These are phyloP conservation scores for Onygena corvina DNA, from an alignment of 2,329 filamentous ascomycete species.

Conservation along the genomic window DNA sequence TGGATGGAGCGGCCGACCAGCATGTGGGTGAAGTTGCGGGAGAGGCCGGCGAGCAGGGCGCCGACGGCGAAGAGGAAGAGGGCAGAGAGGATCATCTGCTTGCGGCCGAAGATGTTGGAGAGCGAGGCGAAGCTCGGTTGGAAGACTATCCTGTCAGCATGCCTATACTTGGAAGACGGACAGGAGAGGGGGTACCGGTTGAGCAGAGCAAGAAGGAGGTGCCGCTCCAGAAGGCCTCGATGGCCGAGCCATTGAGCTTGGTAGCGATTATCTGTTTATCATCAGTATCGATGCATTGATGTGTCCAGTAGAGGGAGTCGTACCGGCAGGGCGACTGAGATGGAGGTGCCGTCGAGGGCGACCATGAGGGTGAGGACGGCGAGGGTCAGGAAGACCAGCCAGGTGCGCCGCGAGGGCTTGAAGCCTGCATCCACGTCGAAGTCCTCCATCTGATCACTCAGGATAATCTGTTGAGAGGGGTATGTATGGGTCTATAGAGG, in stretches of 20 bases:
- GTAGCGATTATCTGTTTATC: constrained; percentile 36
- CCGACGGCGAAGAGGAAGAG: constrained; percentile 37
- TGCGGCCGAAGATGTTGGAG: constrained; percentile 39
- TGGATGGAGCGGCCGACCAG: constrained; percentile 37
- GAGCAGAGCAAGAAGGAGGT: constrained; percentile 55
- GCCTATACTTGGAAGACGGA: not conserved
- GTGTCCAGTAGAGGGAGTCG: not conserved
- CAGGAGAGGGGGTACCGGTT: constrained; percentile 29
- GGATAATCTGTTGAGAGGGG: no score
- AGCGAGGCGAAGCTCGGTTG: constrained; percentile 40
- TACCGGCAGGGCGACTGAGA: constrained; percentile 48
- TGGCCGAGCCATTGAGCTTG: constrained; percentile 41
- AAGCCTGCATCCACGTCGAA: no score
- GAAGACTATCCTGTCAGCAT: constrained; percentile 32
- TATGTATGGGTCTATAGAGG: no score
- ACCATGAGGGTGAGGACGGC: constrained; percentile 48
- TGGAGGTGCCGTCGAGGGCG: constrained; percentile 53
- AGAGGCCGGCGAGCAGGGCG: constrained; percentile 32
- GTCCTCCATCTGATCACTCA: no score
- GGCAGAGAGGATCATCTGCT: constrained; percentile 29
- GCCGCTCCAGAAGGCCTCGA: constrained; percentile 60
- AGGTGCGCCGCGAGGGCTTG: constrained; percentile 24
- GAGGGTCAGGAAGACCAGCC: constrained; percentile 42
- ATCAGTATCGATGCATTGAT: not conserved
- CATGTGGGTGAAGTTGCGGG: constrained; percentile 35